Percentiles rank a stretch among this genome's conserved stretches.
phyloP scores from a whole-genome alignment of 202 grass and related monocot genomes.

The Dendrocalamus latiflorus region DNA sequence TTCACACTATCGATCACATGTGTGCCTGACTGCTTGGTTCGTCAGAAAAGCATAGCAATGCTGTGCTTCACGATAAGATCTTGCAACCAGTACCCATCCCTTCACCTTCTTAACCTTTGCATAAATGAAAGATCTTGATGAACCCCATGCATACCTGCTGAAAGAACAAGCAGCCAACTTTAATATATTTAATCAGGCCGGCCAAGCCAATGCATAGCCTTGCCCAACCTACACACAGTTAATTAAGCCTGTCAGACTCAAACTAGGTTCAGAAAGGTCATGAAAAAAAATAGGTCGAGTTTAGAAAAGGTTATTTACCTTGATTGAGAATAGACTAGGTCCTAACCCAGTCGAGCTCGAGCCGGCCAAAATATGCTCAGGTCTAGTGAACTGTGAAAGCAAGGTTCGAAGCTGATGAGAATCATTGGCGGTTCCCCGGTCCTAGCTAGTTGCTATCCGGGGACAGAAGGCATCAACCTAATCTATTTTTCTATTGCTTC shows the following conservation, averaged over 20 bases:
- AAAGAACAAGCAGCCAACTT: neutral
- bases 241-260: neutral
- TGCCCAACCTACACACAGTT: no score
- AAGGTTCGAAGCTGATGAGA: neutral
- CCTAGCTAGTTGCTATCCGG: conserved; percentile 29
- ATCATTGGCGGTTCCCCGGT: neutral
- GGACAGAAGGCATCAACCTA: conserved; percentile 47
- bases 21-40: neutral
- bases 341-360: neutral
- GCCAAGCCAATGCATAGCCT: neutral
- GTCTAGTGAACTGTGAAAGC: neutral
- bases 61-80: neutral
- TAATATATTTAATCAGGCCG: neutral
- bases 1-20: neutral
- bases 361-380: neutral
- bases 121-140: neutral
- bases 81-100: neutral
- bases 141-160: neutral
- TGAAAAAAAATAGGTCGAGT: neutral
- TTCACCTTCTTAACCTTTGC: neutral
- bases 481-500: neutral
- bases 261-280: neutral
- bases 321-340: neutral
- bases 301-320: neutral
- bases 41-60: neutral